These are phyloP conservation scores for Sporothrix brunneoviolacea DNA, from an alignment of 2,329 filamentous ascomycete genomes.

Conservation along the genomic window DNA sequence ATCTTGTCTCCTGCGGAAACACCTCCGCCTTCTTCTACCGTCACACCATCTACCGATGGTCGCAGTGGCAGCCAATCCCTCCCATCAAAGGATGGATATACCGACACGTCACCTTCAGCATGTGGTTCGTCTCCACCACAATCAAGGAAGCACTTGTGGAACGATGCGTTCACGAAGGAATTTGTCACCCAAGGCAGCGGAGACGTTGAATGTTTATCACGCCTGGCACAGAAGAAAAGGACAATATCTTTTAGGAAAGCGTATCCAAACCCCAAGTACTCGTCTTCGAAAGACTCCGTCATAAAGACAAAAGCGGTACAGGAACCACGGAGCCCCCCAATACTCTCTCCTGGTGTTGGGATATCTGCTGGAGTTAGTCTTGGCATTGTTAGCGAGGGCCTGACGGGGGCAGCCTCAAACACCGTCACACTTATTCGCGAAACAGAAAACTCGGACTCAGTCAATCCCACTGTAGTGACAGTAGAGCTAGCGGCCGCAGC, in stretches of 20 bases:
- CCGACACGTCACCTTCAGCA: slow-evolving; percentile 8
- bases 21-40: slow-evolving; percentile 4
- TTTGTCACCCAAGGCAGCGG: too few species aligned
- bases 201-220: too few species aligned
- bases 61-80: slow-evolving; percentile 19
- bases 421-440: too few species aligned
- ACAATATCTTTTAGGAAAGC: slow-evolving; percentile 32
- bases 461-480: slow-evolving; percentile 42
- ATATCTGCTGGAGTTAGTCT: slow-evolving; percentile 2
- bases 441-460: slow-evolving; percentile 14
- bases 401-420: too few species aligned
- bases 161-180: too few species aligned
- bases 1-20: too few species aligned
- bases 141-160: too few species aligned
- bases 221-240: too few species aligned
- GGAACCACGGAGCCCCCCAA: not conserved
- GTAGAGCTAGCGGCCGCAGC: slow-evolving; percentile 73
- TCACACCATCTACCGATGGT: slow-evolving; percentile 8
- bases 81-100: slow-evolving; percentile 8
- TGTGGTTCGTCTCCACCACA: not conserved
- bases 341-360: not conserved
- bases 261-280: slow-evolving; percentile 36
- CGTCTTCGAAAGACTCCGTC: slow-evolving; percentile 12
- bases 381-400: too few species aligned
- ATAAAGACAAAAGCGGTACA: not conserved